Evolutionary conservation across 106 monocot genomes (phyloP).

Genomic region (Acorus gramineus): DNA sequence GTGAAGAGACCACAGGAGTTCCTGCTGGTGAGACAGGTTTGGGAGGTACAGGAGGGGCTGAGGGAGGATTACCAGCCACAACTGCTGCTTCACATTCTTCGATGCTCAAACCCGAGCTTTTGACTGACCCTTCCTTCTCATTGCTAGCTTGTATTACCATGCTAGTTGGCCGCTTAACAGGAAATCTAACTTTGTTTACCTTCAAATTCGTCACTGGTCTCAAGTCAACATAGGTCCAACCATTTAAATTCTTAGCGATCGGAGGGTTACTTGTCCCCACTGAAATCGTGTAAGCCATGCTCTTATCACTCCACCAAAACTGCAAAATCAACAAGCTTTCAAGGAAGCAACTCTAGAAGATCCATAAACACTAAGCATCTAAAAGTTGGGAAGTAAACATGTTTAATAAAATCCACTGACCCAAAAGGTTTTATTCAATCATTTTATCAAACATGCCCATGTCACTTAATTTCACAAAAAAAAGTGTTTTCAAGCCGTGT

Average conservation of each 20-base stretch:
- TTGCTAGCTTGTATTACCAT: conserved; percentile 34
- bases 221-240: conserved; percentile 28
- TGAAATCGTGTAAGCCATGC: conserved; percentile 52
- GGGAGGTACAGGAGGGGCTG: conserved; percentile 36
- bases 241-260: conserved; percentile 15
- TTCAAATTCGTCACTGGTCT: conserved; percentile 15
- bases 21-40: conserved; percentile 53
- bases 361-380: too few species aligned
- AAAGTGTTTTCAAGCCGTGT: too few species aligned
- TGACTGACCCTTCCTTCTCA: conserved; percentile 20
- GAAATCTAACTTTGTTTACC: background rate
- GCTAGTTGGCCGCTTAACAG: background rate
- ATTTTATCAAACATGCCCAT: too few species aligned
- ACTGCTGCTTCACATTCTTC: conserved; percentile 95
- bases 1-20: conserved; percentile 60
- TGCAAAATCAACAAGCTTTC: too few species aligned
- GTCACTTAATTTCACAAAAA: too few species aligned
- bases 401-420: too few species aligned
- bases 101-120: conserved; percentile 39
- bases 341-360: too few species aligned
- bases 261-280: conserved; percentile 27
- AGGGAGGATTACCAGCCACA: conserved; percentile 77
- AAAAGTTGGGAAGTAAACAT: too few species aligned
- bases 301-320: conserved; percentile 7
- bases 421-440: too few species aligned